Evolutionary conservation across 768 basidiomycete species (phyloP), one percentile per base, ranked within the genome.

Genomic region (Boletus vermiculosoides): DNA sequence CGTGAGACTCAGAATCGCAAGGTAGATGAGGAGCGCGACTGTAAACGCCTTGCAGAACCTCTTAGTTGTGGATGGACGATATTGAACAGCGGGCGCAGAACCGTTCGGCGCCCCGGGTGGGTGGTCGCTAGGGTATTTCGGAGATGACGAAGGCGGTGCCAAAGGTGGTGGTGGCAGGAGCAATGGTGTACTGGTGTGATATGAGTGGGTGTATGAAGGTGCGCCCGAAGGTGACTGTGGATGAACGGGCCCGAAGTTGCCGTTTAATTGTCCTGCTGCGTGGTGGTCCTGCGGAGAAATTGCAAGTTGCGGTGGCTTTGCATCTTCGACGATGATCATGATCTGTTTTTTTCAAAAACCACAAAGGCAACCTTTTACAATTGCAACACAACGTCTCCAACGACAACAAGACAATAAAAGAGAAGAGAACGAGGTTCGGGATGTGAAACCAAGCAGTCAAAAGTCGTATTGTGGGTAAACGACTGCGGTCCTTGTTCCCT

Each of bases 31-130:
- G 50, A 58, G 4, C 0, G 60, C 63, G 5, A 58, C 0, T 8
- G 45, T 54, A 23, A 63, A 61, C 2, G 59, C 65, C 7, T 50
- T 55, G 42, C 55, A 57, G 18, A 68, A 68, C 11, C 66, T 25
- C 20, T 37, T 45, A 18, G 20, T 3, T 10, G 60, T 23, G 15
- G 63, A 58, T 22, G 18, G 50, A 28, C 40, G 61, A 28, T 42
- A 18, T 1, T n/a, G 33, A n/a, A 46, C 28, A 20, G 39, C 18
- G 5, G 13, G 28, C 13, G 10, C 10, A 23, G 42, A 36, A 15
- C 11, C n/a, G n/a, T n/a, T 33, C 31, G 31, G 11, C 31, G 44
- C 22, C 13, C 33, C 23, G 23, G 39, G 16, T 22, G 13, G 18
- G 5, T 22, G 25, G 30, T 30, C 10, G n/a, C n/a, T 44, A 3